A percentile compares a stretch with the other conserved stretches of the same genome.
Conservation (phyloP, 2,329 filamentous ascomycete genomes). For the Ascochyta pisi region DNA sequence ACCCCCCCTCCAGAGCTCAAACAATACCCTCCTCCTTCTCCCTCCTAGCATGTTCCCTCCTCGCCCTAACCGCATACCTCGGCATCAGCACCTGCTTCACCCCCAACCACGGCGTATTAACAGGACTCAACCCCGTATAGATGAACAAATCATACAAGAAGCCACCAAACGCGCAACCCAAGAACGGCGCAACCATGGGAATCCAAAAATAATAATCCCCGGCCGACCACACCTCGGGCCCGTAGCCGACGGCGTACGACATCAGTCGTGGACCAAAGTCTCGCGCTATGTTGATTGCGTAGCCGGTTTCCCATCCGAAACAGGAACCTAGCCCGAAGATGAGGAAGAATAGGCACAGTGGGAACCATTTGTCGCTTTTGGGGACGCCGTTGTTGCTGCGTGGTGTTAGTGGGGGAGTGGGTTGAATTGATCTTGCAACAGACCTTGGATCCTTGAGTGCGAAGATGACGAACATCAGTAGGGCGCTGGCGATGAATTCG, state of each 20-base stretch:
- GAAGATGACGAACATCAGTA: slow-evolving; percentile 76
- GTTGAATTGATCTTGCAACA: neutral
- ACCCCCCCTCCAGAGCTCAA: neutral
- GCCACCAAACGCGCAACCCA: slow-evolving; percentile 54
- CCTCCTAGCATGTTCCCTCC: slow-evolving; percentile 31
- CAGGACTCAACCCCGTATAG: slow-evolving; percentile 72
- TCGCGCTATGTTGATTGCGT: slow-evolving; percentile 75
- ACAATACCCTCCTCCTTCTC: slow-evolving; percentile 42
- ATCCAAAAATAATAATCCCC: slow-evolving; percentile 79
- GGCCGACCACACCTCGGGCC: slow-evolving; percentile 69
- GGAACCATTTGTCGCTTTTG: slow-evolving; percentile 45
- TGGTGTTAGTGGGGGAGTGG: neutral
- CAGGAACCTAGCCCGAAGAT: slow-evolving; percentile 76
- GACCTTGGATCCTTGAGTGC: slow-evolving; percentile 64
- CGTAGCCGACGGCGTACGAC: slow-evolving; percentile 72
- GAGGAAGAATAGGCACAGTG: slow-evolving; percentile 72
- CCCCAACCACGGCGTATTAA: slow-evolving; percentile 72
- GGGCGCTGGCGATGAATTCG: slow-evolving; percentile 71
- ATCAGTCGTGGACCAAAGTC: slow-evolving; percentile 75
- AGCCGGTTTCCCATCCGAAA: slow-evolving; percentile 79
- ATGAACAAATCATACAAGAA: slow-evolving; percentile 53
- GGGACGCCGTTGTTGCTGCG: slow-evolving; percentile 6
- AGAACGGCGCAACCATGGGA: slow-evolving; percentile 74
- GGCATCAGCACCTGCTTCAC: slow-evolving; percentile 58
- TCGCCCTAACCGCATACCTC: slow-evolving; percentile 27